Conservation (phyloP, 2,329 filamentous ascomycete species). For the Ophiostoma pallidulum region DNA sequence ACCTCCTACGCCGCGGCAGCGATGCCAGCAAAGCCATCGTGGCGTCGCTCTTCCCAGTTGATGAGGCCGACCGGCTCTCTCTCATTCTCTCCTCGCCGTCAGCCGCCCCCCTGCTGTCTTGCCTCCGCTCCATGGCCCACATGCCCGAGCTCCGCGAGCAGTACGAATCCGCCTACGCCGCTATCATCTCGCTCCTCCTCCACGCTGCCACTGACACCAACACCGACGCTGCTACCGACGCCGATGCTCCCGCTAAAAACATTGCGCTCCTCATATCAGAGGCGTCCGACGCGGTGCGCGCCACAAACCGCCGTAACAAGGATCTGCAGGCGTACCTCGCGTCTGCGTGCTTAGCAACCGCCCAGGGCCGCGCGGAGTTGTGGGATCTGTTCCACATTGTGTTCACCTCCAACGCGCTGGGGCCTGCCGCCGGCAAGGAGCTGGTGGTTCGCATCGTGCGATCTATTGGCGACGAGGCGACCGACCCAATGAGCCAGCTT, state of each 20-base stretch:
- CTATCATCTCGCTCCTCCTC: conserved; percentile 35
- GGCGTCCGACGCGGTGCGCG: conserved; percentile 24
- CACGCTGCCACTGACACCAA: too few species aligned
- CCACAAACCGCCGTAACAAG: conserved; percentile 29
- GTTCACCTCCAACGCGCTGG: conserved; percentile 33
- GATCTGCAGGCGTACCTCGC: conserved; percentile 40
- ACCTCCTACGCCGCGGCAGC: conserved; percentile 30
- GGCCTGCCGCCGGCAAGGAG: conserved; percentile 24
- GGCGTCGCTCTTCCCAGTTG: conserved; percentile 34
- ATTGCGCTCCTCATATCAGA: conserved; percentile 40
- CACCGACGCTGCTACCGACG: conserved; percentile 15
- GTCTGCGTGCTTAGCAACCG: conserved; percentile 30
- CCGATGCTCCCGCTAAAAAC: conserved; percentile 23
- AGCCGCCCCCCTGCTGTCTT: conserved; percentile 53
- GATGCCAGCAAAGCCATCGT: conserved; percentile 26
- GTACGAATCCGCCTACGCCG: conserved; percentile 22
- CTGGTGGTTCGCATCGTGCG: conserved; percentile 23
- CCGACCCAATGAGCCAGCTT: conserved; percentile 26
- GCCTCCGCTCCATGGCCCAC: conserved; percentile 48
- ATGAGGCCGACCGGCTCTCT: conserved; percentile 47
- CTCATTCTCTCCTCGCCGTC: conserved; percentile 60
- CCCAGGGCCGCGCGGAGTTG: conserved; percentile 24
- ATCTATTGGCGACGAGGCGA: conserved; percentile 12
- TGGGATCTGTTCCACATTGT: conserved; percentile 42
- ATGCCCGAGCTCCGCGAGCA: conserved; percentile 28